Evolutionary conservation across 768 basidiomycete genomes (phyloP).

Genomic region (Rhodotorula sphaerocarpa): DNA sequence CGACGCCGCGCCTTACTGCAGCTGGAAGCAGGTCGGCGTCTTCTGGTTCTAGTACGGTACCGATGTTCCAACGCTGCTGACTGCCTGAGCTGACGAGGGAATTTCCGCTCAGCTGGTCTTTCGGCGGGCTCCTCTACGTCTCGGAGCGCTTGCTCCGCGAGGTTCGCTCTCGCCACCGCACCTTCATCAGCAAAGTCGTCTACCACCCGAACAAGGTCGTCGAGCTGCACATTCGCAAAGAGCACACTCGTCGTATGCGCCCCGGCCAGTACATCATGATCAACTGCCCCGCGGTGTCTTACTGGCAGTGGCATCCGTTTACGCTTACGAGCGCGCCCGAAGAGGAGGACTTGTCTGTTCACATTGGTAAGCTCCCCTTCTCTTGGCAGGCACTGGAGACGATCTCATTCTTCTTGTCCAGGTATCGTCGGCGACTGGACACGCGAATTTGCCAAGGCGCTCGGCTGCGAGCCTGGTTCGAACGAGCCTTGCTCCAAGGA

Average conservation of each 20-base stretch:
- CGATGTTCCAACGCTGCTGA: too few relatives aligned
- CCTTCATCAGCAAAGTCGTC: slow-evolving; percentile 78
- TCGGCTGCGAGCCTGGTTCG: slow-evolving; percentile 70
- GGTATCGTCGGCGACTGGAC: slow-evolving; percentile 75
- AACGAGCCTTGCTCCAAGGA: slow-evolving; percentile 47
- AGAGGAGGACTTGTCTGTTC: slow-evolving; percentile 88
- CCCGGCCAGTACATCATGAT: slow-evolving; percentile 68
- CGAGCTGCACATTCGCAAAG: slow-evolving; percentile 96
- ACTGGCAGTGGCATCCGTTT: slow-evolving; percentile 97
- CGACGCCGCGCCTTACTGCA: slow-evolving; percentile 79
- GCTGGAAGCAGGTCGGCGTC: slow-evolving; percentile 73
- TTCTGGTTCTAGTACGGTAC: slow-evolving; percentile 71
- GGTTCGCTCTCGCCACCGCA: slow-evolving; percentile 77
- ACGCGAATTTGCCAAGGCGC: slow-evolving; percentile 62
- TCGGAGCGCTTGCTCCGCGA: slow-evolving; percentile 84
- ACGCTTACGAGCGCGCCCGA: slow-evolving; percentile 81
- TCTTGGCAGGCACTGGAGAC: background rate
- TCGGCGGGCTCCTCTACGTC: slow-evolving; percentile 78
- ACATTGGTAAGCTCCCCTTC: slow-evolving; percentile 58
- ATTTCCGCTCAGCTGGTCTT: slow-evolving; percentile 54
- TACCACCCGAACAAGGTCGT: slow-evolving; percentile 90
- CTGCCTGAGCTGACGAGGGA: background rate
- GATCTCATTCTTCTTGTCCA: background rate
- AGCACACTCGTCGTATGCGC: slow-evolving; percentile 54
- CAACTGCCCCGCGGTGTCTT: slow-evolving; percentile 79